Base-by-base conservation (phyloP, 2,329 filamentous ascomycete genomes). In the Aspergillus ustus region DNA sequence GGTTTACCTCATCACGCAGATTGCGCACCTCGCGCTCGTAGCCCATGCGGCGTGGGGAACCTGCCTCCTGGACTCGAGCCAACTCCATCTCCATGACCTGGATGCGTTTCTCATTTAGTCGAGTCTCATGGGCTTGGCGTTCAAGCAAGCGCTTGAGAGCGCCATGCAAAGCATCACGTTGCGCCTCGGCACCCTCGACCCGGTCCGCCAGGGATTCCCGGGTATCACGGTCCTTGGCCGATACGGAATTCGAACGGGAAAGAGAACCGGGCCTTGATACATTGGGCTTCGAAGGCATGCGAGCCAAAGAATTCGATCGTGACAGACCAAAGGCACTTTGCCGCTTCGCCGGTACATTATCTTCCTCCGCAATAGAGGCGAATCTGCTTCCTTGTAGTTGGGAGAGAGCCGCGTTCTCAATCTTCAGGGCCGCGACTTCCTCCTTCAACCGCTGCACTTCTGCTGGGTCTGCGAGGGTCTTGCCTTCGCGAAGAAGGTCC, bases 131-230 rank as follows among this genome's bases (percentile, higher is more conserved):
- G 66, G 94, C 90, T 67, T 97, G 93, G 56, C 95, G 88, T 64
- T 93, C 88, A 13, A 98, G 86, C 17, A 99, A 83, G 63, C 88
- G 92, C 80, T 91, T 93, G 57, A 99, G 82, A 7, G 95, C 92
- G 63, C 86, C 87, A 79, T 98, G 95, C 7, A 99, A 83, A 1
- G 94, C 93, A 76, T 99, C 94, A 51, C 95, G 87, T 79, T 99
- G 95, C 48, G 92, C 89, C 77, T 98, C 94, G 11, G 97, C 89
- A 67, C 98, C 94, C 77, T 96, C 97, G 19, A 97, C 83, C 31
- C 91, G 86, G 67, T 97, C 93, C 1, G 89, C 87, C 17, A 93
- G 78, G 11, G 86, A 84, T 58, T 94, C 91, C 58, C 88, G 84
- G 4, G 86, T 87, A 68, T 91, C 85, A 71, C 77, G 75, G 72